These are phyloP conservation scores for Penicillium psychrofluorescens DNA, from an alignment of 495 filamentous ascomycete species.

Conservation along the genomic window DNA sequence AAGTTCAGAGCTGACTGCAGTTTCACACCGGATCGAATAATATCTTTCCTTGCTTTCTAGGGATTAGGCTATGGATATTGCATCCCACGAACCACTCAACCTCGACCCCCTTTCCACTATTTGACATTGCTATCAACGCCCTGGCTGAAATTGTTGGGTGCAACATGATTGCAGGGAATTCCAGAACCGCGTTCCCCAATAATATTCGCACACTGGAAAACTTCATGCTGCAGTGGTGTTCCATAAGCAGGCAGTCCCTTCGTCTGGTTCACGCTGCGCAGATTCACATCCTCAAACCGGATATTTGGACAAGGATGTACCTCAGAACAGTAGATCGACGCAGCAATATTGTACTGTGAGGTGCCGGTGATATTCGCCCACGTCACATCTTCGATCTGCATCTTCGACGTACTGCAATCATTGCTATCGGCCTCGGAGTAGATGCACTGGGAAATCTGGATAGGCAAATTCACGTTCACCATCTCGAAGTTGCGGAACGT, in stretches of 20 bases:
- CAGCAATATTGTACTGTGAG: constrained; percentile 44
- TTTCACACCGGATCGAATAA: too few relatives aligned
- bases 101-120: too few relatives aligned
- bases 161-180: constrained; percentile 17
- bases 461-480: constrained; percentile 44
- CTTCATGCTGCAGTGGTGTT: constrained; percentile 9
- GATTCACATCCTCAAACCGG: constrained; percentile 44
- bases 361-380: constrained; percentile 53
- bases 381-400: constrained; percentile 40
- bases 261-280: constrained; percentile 22
- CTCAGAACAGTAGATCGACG: constrained; percentile 44
- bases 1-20: not conserved
- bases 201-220: constrained; percentile 17
- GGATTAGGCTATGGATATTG: too few relatives aligned
- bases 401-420: constrained; percentile 39
- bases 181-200: constrained; percentile 11
- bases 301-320: constrained; percentile 39
- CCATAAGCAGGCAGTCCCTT: constrained; percentile 10
- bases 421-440: constrained; percentile 33
- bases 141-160: constrained; percentile 16
- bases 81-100: too few relatives aligned
- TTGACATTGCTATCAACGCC: constrained; percentile 11
- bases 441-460: constrained; percentile 52
- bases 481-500: constrained; percentile 43
- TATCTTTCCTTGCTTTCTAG: too few relatives aligned